Evolutionary conservation across 2,329 filamentous ascomycete species (phyloP), one percentile per base, ranked within the genome.

Genomic region (Drechslerella dactyloides): DNA sequence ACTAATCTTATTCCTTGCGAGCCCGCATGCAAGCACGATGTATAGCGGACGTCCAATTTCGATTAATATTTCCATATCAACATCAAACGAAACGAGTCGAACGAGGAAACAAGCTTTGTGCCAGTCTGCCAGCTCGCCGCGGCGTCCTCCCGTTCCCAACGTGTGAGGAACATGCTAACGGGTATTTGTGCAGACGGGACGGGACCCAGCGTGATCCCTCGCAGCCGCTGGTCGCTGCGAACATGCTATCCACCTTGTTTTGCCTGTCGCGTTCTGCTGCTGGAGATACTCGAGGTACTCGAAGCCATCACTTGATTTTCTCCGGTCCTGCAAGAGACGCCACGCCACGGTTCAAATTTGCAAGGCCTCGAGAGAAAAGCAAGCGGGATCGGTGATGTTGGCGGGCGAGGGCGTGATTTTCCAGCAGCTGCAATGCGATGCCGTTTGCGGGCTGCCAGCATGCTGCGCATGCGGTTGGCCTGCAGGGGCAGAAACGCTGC

Each of bases 251-350:
- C 5, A 13, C 40, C 4, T 15, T 15, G 27, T 33, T 33, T 33
- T 33, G 27, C 27, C 27, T 33, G 27, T 33, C 27, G 27, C 27
- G 8, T 33, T 33, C 27, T 33, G 27, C 8, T 15, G 40, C 3
- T 44, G 17, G 13, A 44, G 40, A 44, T 15, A 44, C 15, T 44
- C 15, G 7, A 44, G 6, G 15, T 19, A 11, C 1, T 6, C 17
- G 8, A 48, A 48, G 15, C 44, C 44, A 48, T 48, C 44, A 48
- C 44, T 48, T 48, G 44, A 48, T 48, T 48, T 21, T 23, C 44
- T 48, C 44, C 44, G 44, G 11, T 23, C 15, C n/a, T 48, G 44
- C 44, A 48, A 48, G 44, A 48, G 19, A 48, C 44, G 44, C 44
- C 44, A 48, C 19, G 44, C n/a, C n/a, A n/a, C n/a, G 44, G 15